phyloP scores from a whole-genome alignment of 73 alveolate genomes.

The Symbiodinium pilosum region DNA sequence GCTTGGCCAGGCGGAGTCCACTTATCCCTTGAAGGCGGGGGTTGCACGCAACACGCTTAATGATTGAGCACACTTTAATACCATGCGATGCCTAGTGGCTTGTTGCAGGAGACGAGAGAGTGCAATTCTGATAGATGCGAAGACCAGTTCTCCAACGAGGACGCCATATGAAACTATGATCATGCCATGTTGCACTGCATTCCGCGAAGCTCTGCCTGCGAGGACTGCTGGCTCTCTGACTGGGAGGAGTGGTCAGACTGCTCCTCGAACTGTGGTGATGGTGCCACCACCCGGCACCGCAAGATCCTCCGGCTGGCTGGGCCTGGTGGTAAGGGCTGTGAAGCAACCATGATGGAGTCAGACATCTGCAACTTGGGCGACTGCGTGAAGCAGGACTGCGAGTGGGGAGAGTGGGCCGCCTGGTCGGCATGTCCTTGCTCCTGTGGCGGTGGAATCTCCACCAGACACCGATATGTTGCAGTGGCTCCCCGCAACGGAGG shows the following conservation, averaged over 20 bases:
- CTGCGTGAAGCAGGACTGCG: conserved; percentile 10
- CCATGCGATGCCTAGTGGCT: background rate
- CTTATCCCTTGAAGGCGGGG: background rate
- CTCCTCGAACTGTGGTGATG: conserved; percentile 16
- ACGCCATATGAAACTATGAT: background rate
- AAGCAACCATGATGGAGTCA: conserved; percentile 19
- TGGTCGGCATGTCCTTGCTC: conserved; percentile 3
- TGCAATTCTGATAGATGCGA: conserved; percentile 5
- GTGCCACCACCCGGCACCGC: conserved; percentile 21
- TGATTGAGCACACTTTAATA: too few relatives aligned
- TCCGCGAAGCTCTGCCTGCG: background rate
- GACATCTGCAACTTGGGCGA: conserved; percentile 24
- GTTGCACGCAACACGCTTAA: background rate
- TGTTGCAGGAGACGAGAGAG: background rate
- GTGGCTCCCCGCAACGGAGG: conserved; percentile 37
- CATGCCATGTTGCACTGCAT: too few relatives aligned
- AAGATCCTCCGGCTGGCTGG: background rate
- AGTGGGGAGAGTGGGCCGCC: conserved; percentile 17
- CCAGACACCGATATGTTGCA: background rate
- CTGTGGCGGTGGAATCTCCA: conserved; percentile 21
- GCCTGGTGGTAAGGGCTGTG: conserved; percentile 23
- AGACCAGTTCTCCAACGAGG: conserved; percentile 15
- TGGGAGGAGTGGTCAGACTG: conserved; percentile 32
- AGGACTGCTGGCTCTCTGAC: conserved; percentile 15
- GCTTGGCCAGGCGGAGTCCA: background rate